Base-by-base conservation (phyloP, 805 yeast species). In the Barnettozyma californica region DNA sequence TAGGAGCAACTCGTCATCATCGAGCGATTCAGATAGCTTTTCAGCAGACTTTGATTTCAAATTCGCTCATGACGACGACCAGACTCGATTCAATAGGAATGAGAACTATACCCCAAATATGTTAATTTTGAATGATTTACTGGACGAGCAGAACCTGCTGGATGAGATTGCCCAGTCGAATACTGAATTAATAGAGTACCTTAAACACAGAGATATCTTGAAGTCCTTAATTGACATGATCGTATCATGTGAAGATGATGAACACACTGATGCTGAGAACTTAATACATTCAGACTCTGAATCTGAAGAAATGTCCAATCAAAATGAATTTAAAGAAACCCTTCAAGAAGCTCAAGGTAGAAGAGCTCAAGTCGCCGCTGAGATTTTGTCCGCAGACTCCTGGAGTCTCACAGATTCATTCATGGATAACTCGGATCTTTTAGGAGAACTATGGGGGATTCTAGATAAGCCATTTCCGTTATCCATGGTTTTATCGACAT, bases 371-470 rank as follows among this genome's bases (percentile, higher is more conserved):
- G 75, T 84, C 57, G 90, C 96, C 6, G 88, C 96, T 2, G 98
- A 94, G 63, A 84, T 94, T 39, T 71, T 94, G 43, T 80, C 92
- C 37, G 88, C 94, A 4, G 98, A 92, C 61, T 91, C 90, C 9
- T 92, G 97, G 97, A 85, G 95, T 2, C 73, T 94, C 35, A 86
- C 96, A 1, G 96, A 91, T 56, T 83, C 95, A 1, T 83, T 94
- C 47, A 83, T 92, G 83, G 91, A 87, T 56, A 79, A 82, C 51
- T 71, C 78, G 4, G 76, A 73, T 19, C 72, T 87, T 35, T 68
- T 94, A 59, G 78, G 78, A 46, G 79, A 76, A 59, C 68, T 94
- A 42, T 94, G 99, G 99, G 67, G 80, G 19, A 72, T 91, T 19
- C 72, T 94, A 50, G 95, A 87, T 57, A 75, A 76, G 47, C 76